Base-by-base conservation (phyloP, 2,329 filamentous ascomycete species). In the Apiospora aurea region DNA sequence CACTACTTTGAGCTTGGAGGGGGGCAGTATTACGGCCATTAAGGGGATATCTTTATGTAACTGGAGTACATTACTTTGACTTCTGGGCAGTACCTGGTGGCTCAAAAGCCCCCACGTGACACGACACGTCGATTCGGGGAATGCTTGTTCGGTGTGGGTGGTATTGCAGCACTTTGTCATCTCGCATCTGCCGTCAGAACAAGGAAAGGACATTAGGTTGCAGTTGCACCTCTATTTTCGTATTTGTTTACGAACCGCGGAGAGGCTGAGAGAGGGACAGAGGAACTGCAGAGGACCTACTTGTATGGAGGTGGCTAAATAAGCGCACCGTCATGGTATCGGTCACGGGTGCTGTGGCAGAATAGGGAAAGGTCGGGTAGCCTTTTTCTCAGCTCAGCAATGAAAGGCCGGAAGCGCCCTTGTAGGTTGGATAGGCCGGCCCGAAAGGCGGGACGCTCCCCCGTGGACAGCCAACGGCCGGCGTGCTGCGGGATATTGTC, bases 91-190 rank as follows among this genome's bases (percentile, higher is more conserved):
- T 29, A 29, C 18, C 8, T 38, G 38, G 53, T 64, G 57, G 34
- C n/a, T 64, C 8, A 14, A 21, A n/a, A 41, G 14, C 57, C 57
- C 57, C 57, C 57, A 64, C 57, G 57, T 64, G 57, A 64, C 57
- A 64, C 57, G 57, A 64, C 57, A 64, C 57, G 34, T 64, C 57
- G 34, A 64, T 41, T 64, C 53, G 57, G 57, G 57, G 57, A 64
- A 64, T 64, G 57, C 57, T 64, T 21, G 34, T 38, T n/a, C 13
- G 57, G 57, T 61, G 57, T 64, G 57, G 57, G 57, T 64, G 57
- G 57, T 38, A 64, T 64, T 64, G 57, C 57, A 64, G 57, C 57
- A n/a, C 41, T 41, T 64, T 38, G 57, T 64, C 57, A 64, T 64
- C 57, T 64, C 57, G 57, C 57, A 64, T 64, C 29, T 64, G 57